Evolutionary conservation across 495 filamentous ascomycete species (phyloP), one percentile per base, ranked within the genome.

Genomic region (Penicillium simplicissimum): DNA sequence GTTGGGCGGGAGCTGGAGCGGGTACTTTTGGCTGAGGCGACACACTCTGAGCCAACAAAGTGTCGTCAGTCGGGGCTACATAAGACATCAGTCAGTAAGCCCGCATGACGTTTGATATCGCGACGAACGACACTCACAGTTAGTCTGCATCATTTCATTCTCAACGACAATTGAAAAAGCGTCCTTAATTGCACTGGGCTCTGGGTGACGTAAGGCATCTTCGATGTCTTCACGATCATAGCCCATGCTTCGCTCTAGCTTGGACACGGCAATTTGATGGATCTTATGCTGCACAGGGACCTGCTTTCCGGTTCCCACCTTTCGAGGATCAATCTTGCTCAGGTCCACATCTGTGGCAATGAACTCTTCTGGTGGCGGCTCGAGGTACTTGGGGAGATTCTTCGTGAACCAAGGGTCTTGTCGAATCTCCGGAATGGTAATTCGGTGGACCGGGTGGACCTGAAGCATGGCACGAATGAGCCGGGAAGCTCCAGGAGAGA

Each of bases 181-280:
- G 81, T 98, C 95, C 73, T 98, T 98, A 78, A 98, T 96, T 14
- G 96, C 93, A 60, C 91, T 97, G 38, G 95, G 94, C 69, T 98
- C 95, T 51, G 96, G 87, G 57, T 90, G 90, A 62, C 88, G 87
- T 55, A 98, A 79, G 36, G 95, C 94, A 69, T 97, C 94, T 72
- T 96, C 89, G 38, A 98, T 95, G 77, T 98, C 95, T 37, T 93
- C 89, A 70, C 90, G 91, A 23, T 87, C 91, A 73, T 98, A 98
- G 56, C 95, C 95, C 94, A 98, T 97, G 23, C 91, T 97, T 78
- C 93, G 92, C 63, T 93, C 92, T 47, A 98, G 86, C 80, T 98
- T 98, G 38, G 91, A 91, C 7, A 96, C 91, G 17, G 97, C 92
- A 60, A 90, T 86, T 61, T 93, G 85, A 69, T 97, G 92, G 33